Conservation (phyloP, 2,329 filamentous ascomycete species). For the Trichoderma guizhouense region DNA sequence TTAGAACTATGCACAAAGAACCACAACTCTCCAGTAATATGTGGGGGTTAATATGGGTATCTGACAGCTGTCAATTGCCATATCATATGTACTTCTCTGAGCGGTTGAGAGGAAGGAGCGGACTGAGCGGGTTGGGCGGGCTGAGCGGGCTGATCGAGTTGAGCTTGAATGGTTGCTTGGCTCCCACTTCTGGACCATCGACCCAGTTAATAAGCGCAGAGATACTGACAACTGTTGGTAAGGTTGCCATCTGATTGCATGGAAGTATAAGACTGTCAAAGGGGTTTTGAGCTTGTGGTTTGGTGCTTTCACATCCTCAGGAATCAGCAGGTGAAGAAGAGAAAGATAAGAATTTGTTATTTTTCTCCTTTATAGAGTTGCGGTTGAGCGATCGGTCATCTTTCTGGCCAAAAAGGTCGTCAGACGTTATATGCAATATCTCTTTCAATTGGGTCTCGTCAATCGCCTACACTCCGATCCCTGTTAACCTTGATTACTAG, state of each 20-base stretch:
- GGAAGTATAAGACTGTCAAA: not conserved
- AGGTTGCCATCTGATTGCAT: not conserved
- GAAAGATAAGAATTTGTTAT: not conserved
- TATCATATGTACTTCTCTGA: not conserved
- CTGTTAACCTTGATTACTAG: not conserved
- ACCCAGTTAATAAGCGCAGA: not conserved
- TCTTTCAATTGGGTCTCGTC: not conserved
- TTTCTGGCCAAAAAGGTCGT: not conserved
- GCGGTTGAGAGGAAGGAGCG: not conserved
- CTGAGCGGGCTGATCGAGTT: not conserved
- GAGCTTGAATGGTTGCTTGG: not conserved
- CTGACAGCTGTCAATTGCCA: not conserved
- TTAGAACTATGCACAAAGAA: not conserved
- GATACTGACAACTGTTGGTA: not conserved
- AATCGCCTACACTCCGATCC: not conserved
- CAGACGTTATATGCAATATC: not conserved
- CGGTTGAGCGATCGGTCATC: not conserved
- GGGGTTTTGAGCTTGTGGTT: accelerated
- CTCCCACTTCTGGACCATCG: not conserved
- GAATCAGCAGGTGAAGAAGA: not conserved
- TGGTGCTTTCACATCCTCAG: not conserved
- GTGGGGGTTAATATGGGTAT: not conserved
- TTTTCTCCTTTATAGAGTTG: not conserved
- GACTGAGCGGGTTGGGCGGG: not conserved
- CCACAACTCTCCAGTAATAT: not conserved